These are phyloP conservation scores for Porphyrellus cyaneotinctus DNA, from an alignment of 768 basidiomycete genomes.

Conservation along the genomic window DNA sequence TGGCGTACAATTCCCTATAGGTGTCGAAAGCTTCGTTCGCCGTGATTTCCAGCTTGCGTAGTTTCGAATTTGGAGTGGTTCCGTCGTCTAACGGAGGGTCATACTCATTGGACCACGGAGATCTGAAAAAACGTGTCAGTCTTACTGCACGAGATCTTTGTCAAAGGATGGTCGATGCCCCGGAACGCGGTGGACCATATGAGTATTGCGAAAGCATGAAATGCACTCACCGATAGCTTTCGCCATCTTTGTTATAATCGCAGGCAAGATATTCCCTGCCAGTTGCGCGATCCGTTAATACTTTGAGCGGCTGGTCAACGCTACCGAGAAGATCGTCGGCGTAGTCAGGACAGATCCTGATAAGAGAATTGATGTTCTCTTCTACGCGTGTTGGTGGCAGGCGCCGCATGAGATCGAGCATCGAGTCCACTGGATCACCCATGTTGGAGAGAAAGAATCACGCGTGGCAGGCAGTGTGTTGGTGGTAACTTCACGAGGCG, in stretches of 20 bases:
- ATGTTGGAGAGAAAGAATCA: constrained; percentile 34
- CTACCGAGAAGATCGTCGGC: constrained; percentile 93
- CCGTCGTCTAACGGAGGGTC: constrained; percentile 88
- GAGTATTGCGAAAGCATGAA: neutral
- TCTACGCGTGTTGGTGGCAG: constrained; percentile 90
- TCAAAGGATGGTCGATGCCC: neutral
- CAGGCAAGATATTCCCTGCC: constrained; percentile 91
- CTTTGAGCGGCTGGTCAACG: constrained; percentile 90
- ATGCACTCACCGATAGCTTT: constrained; percentile 64
- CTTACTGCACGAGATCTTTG: neutral
- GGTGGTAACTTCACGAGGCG: neutral
- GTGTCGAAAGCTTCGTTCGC: constrained; percentile 98
- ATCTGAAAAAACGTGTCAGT: constrained; percentile 47
- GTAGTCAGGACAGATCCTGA: constrained; percentile 83
- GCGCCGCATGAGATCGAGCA: constrained; percentile 94
- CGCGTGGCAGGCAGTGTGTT: constrained; percentile 1
- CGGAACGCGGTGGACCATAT: neutral
- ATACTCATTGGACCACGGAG: constrained; percentile 98
- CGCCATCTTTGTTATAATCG: constrained; percentile 90
- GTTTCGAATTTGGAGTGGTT: constrained; percentile 75
- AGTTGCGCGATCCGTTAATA: constrained; percentile 72
- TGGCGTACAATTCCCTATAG: constrained; percentile 84
- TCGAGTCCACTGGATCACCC: constrained; percentile 81
- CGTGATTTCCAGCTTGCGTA: constrained; percentile 87
- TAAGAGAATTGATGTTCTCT: constrained; percentile 79